These are phyloP conservation scores for Corylus heterophylla DNA, from an alignment of 306 rosid species.

Conservation along the genomic window DNA sequence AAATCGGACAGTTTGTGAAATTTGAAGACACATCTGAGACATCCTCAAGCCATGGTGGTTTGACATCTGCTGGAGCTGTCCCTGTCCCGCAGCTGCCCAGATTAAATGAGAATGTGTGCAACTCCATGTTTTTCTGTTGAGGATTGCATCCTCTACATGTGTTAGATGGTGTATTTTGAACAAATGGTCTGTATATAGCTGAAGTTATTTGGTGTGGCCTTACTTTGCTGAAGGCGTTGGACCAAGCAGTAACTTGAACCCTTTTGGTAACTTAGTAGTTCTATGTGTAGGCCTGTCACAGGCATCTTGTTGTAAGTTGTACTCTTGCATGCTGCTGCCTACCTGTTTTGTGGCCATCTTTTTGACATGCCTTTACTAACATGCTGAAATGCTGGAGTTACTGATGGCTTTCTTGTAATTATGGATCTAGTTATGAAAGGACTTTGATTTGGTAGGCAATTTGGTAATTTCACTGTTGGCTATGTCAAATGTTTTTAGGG, in stretches of 20 bases:
- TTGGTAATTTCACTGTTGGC: too few species aligned
- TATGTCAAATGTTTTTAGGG: too few species aligned
- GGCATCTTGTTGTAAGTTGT: not conserved
- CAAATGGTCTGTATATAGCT: conserved; percentile 27
- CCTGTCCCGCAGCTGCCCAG: conserved; percentile 79
- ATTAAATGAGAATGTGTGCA: conserved; percentile 50
- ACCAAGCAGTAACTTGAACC: conserved; percentile 7
- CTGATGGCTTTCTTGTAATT: not conserved
- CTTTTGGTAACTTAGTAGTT: not conserved
- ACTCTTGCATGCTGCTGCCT: not conserved
- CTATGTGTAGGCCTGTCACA: not conserved
- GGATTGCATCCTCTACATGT: not conserved
- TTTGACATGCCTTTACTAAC: not conserved
- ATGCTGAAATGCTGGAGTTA: not conserved
- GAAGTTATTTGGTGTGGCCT: conserved; percentile 17
- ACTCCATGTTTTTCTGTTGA: conserved; percentile 88
- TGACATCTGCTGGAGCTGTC: conserved; percentile 52
- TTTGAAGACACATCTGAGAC: conserved; percentile 86
- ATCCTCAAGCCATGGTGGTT: conserved; percentile 72
- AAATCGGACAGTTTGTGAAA: conserved; percentile 72
- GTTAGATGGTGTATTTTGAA: not conserved
- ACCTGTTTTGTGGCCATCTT: not conserved
- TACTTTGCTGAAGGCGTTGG: not conserved
- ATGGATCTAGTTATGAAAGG: not conserved
- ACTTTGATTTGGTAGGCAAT: too few species aligned